Base-by-base conservation (phyloP, 129 eudicot species). In the Dittrichia graveolens region DNA sequence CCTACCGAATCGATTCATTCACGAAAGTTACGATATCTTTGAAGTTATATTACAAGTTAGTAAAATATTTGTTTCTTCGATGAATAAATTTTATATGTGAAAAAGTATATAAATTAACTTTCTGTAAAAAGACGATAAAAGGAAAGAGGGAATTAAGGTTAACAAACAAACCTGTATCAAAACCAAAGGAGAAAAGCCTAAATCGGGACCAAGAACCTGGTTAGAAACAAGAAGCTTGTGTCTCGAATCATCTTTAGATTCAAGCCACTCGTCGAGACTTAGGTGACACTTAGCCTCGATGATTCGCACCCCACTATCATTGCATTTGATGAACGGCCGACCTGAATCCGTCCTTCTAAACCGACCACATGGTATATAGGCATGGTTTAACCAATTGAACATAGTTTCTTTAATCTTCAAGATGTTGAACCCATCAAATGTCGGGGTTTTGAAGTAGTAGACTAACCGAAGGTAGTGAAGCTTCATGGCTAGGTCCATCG, bases 401-500 rank as follows among this genome's bases (percentile, higher is more conserved):
- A 87, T 79, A 9, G 79, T 66, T 73, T 87, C 96, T 77, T 87
- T 92, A 6, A 92, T 74, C 13, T 55, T 77, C 16, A 57, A 8
- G 7, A 76, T 78, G 42, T 68, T 87, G 16, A 89, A 24, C 7
- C 83, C 89, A 34, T 79, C 76, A 65, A 87, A 77, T 0, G 88
- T 72, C n/a, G 82, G 83, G 35, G 76, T 63, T 14, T 35, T 65
- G 50, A 92, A 89, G 66, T 87, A 85, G 59, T 89, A 92, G 1
- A 89, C 84, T 0, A 79, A 78, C 38, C 83, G 89, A 3, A 89
- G 73, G 80, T 92, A 92, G 80, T 92, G 98, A 16, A 92, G 85
- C 80, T 87, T 92, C 96, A 89, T 85, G 82, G 96, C 91, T 73
- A 89, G 79, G 81, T 89, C 95, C 63, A 89, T 74, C 65, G 72